Evolutionary conservation across 306 rosid species (phyloP).

Genomic region (Sindora glabra): DNA sequence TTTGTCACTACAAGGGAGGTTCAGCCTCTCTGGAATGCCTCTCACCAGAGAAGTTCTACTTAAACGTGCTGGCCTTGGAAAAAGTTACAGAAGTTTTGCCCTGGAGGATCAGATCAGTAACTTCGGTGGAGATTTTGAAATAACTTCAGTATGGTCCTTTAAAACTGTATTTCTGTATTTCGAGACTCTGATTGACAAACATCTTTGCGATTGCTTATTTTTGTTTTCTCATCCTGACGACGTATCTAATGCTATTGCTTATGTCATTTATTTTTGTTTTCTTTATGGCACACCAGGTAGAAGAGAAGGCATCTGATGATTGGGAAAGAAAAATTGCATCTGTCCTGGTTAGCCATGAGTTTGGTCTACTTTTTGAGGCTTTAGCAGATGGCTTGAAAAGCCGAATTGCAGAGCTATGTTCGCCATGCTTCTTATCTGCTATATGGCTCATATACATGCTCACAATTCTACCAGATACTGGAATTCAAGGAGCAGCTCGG

Average conservation of each 20-base stretch:
- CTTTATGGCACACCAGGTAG: constrained; percentile 46
- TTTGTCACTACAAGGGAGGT: constrained; percentile 76
- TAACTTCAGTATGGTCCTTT: constrained; percentile 38
- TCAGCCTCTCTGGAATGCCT: constrained; percentile 54
- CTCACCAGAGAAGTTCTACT: constrained; percentile 64
- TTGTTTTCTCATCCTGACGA: background rate
- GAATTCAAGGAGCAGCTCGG: constrained; percentile 70
- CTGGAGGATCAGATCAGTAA: constrained; percentile 40
- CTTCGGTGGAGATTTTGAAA: constrained; percentile 33
- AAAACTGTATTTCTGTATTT: background rate
- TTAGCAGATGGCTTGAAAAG: constrained; percentile 82
- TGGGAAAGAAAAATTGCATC: constrained; percentile 89
- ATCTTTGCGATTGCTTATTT: background rate
- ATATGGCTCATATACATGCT: constrained; percentile 85
- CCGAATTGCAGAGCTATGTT: constrained; percentile 44
- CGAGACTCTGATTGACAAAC: constrained; percentile 6
- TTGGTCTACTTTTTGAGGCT: constrained; percentile 79
- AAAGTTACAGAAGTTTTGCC: constrained; percentile 32
- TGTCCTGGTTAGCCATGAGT: constrained; percentile 76
- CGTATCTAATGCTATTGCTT: background rate
- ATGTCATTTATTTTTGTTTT: background rate
- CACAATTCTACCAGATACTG: constrained; percentile 73
- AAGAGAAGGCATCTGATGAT: constrained; percentile 60
- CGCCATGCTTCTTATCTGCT: constrained; percentile 70
- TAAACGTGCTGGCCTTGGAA: constrained; percentile 59